A percentile compares a stretch with the other conserved stretches of the same genome.
These are phyloP conservation scores for Phyllachora maydis DNA, from an alignment of 2,329 filamentous ascomycete genomes.

Conservation along the genomic window DNA sequence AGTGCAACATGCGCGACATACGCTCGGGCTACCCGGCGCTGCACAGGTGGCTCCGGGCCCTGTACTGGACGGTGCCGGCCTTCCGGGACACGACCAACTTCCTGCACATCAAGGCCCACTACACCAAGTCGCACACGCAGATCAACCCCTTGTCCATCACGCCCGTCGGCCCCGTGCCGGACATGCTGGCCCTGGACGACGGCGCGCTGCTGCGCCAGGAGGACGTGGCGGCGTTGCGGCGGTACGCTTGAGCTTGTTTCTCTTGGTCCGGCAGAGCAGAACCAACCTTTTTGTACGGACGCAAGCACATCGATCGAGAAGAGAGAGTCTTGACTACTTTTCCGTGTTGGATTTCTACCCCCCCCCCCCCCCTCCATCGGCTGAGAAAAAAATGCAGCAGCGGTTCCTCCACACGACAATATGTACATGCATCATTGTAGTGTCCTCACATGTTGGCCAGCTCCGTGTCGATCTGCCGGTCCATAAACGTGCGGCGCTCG, in stretches of 20 bases:
- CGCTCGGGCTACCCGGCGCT: constrained; percentile 63
- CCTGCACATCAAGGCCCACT: constrained; percentile 79
- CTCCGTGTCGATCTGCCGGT: constrained; percentile 82
- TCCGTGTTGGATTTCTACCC: too few species aligned
- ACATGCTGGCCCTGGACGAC: constrained; percentile 61
- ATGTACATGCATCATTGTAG: background rate
- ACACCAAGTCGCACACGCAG: constrained; percentile 39
- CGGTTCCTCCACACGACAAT: background rate
- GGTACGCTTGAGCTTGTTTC: too few species aligned
- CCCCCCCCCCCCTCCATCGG: too few species aligned
- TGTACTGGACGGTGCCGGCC: constrained; percentile 69
- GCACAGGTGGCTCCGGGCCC: constrained; percentile 60
- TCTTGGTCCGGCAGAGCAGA: too few species aligned
- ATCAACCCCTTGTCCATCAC: constrained; percentile 57
- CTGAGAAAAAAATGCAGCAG: too few species aligned
- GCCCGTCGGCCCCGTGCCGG: constrained; percentile 64
- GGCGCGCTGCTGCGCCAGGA: too few species aligned
- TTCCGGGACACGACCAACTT: constrained; percentile 77
- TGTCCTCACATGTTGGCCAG: constrained; percentile 78
- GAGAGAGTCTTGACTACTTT: too few species aligned
- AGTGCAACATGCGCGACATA: constrained; percentile 73
- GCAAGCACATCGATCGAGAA: too few species aligned
- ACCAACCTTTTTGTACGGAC: too few species aligned
- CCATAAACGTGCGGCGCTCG: constrained; percentile 75
- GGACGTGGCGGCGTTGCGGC: too few species aligned